These are phyloP conservation scores for Epichloe hybrida DNA, from an alignment of 2,329 filamentous ascomycete genomes.

Conservation along the genomic window DNA sequence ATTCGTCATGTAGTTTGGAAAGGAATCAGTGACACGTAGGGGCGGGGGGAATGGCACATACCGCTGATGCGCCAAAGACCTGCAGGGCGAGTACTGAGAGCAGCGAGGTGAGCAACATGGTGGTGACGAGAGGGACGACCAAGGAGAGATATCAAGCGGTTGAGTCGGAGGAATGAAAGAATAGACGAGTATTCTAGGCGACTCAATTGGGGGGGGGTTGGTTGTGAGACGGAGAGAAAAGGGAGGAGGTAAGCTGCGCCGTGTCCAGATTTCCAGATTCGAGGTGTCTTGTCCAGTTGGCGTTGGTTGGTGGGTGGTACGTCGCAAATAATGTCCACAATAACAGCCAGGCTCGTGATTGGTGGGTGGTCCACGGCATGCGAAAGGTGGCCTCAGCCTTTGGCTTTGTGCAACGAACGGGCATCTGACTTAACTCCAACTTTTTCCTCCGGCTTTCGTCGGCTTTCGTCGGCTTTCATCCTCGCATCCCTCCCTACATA, in stretches of 20 bases:
- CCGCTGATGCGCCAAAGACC: slow-evolving; percentile 5
- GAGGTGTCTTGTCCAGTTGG: background rate
- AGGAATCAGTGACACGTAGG: background rate
- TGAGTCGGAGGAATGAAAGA: background rate
- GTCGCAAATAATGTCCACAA: too few relatives aligned
- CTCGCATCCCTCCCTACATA: too few relatives aligned
- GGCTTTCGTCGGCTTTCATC: too few relatives aligned
- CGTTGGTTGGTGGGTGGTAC: too few relatives aligned
- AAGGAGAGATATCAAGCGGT: background rate
- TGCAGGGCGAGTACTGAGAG: slow-evolving; percentile 5
- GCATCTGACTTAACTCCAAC: too few relatives aligned
- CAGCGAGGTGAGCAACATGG: slow-evolving; percentile 6
- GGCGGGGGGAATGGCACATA: background rate
- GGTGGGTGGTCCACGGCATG: too few relatives aligned
- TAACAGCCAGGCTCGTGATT: too few relatives aligned
- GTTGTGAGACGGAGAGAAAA: background rate
- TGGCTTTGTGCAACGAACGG: too few relatives aligned
- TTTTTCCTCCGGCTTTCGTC: too few relatives aligned
- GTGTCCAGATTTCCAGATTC: background rate
- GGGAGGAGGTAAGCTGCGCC: background rate
- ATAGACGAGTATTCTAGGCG: background rate
- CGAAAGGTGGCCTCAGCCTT: too few relatives aligned
- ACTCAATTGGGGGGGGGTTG: background rate
- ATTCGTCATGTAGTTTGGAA: too few relatives aligned
- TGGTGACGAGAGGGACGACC: background rate